Evolutionary conservation across 768 basidiomycete genomes (phyloP).

Genomic region (Kwoniella heveanensis): DNA sequence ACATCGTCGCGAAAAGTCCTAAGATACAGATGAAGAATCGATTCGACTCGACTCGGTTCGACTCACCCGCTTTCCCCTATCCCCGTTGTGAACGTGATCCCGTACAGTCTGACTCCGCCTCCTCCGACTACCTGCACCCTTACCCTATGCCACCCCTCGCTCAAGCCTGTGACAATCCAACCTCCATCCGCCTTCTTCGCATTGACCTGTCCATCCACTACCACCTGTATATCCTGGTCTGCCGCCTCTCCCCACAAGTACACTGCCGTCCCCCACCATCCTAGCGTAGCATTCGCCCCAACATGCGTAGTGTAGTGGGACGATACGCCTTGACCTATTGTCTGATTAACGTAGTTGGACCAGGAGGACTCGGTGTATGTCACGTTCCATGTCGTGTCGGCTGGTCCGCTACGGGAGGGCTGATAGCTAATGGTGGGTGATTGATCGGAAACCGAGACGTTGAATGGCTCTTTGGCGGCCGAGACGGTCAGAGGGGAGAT

Average conservation of each 20-base stretch:
- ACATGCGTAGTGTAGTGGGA: constrained; percentile 15
- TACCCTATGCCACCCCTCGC: constrained; percentile 13
- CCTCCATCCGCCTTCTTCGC: constrained; percentile 1
- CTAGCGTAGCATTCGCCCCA: constrained; percentile 15
- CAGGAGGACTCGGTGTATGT: constrained; percentile 16
- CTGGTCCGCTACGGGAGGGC: constrained; percentile 5
- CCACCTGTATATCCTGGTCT: constrained; percentile 4
- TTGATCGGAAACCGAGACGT: constrained; percentile 22
- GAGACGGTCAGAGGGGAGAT: neutral
- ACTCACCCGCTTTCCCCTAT: constrained; percentile 22
- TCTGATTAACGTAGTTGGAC: constrained; percentile 7
- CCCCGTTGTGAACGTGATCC: constrained; percentile 20
- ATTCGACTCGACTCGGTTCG: too few species aligned
- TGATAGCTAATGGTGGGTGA: constrained; percentile 23
- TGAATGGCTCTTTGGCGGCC: constrained; percentile 11
- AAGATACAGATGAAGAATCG: too few species aligned
- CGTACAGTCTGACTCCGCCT: constrained; percentile 13
- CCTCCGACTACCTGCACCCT: constrained; percentile 7
- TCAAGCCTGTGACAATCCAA: neutral
- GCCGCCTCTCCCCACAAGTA: constrained; percentile 14
- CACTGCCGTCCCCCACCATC: constrained; percentile 19
- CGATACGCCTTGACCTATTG: constrained; percentile 13
- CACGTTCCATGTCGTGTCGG: constrained; percentile 12
- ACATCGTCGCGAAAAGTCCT: too few species aligned
- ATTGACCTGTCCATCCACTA: constrained; percentile 10